A percentile compares a stretch with the other conserved stretches of the same genome.
Conservation (phyloP, 257 asterid genomes). For the Gentiana dahurica region DNA sequence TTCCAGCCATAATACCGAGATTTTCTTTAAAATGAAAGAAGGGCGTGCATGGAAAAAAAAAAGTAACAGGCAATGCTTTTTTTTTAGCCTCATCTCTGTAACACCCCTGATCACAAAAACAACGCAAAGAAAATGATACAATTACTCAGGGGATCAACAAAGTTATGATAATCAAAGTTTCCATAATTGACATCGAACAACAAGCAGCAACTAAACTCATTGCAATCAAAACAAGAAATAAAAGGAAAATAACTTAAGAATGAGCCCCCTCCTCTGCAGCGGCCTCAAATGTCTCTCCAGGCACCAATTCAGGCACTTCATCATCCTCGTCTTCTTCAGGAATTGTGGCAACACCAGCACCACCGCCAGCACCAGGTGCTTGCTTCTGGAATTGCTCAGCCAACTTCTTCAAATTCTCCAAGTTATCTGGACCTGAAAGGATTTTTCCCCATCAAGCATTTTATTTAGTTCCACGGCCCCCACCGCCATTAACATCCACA, state of each 20-base stretch:
- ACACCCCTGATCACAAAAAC: too few species aligned
- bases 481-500: not conserved
- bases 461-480: not conserved
- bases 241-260: conserved; percentile 11
- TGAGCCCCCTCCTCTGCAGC: conserved; percentile 52
- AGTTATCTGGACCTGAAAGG: conserved; percentile 57
- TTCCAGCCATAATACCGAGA: too few species aligned
- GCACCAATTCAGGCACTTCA: conserved; percentile 61
- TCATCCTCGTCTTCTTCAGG: conserved; percentile 44
- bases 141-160: not conserved
- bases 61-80: too few species aligned
- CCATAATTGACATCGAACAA: too few species aligned
- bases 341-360: conserved; percentile 8
- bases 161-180: too few species aligned
- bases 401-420: conserved; percentile 63
- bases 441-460: not conserved
- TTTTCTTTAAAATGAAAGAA: too few species aligned
- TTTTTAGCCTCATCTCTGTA: too few species aligned
- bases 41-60: too few species aligned
- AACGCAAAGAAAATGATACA: too few species aligned
- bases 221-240: too few species aligned
- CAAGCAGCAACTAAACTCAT: too few species aligned
- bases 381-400: conserved; percentile 76
- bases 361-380: conserved; percentile 26
- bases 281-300: conserved; percentile 61